Evolutionary conservation across 305 asterid species (phyloP), one percentile per base, ranked within the genome.

Genomic region (Fraxinus xanthoxyloides): DNA sequence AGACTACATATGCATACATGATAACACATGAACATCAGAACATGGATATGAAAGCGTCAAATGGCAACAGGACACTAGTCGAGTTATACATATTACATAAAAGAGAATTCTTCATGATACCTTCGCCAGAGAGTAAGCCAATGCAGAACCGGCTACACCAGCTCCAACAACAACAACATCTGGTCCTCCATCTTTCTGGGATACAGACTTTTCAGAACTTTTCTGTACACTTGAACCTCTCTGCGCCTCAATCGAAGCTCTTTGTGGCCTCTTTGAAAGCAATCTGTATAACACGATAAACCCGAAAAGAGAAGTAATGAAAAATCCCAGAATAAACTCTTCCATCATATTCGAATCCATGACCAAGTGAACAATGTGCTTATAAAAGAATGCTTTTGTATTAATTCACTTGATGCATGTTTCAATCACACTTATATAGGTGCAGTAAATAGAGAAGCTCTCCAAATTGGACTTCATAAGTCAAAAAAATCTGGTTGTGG

Each of bases 101-200:
- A 34, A 34, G 10, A 32, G 36, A 75, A 31, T 7, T 17, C 31
- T 13, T 17, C 34, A 7, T 1, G 38, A 69, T 61, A 86, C 89
- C 91, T 88, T 90, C 23, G 90, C 92, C 79, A 89, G 67, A 74
- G 89, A 80, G 79, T 89, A 86, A 59, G 92, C 92, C 15, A 89
- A 82, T 9, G 92, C 87, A 7, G 91, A 86, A 5, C 92, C 91
- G 30, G 92, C 90, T 19, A 89, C 91, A 4, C 92, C 92, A 1
- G 92, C 92, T 46, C 92, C 92, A 21, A 89, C 92, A 21, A 89
- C 75, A 72, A 88, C 86, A 31, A 88, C 91, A 76, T 89, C 90
- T 1, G 92, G 90, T 0, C 85, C 84, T 2, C 90, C 89, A 75
- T 87, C 90, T 6, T 23, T 75, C 54, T 51, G 43, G 6, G 76